A percentile compares a stretch with the other conserved stretches of the same genome.
Conservation (phyloP, 139 green algal genomes). For the Nannochloris sp. region DNA sequence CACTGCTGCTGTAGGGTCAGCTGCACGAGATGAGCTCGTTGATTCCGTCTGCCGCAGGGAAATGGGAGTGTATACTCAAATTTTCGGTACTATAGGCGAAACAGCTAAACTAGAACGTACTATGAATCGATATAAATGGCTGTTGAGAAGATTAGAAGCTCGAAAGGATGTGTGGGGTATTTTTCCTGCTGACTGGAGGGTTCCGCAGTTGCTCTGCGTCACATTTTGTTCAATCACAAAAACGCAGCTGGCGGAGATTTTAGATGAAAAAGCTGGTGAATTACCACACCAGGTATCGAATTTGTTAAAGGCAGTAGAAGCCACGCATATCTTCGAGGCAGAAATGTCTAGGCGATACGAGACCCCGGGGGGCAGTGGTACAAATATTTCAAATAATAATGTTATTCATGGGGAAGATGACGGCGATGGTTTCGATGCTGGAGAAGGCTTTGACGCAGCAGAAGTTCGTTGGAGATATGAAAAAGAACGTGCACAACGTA, state of each 20-base stretch:
- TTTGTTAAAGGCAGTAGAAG: slow-evolving; percentile 83
- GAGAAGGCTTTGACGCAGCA: slow-evolving; percentile 35
- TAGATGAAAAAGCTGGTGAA: slow-evolving; percentile 45
- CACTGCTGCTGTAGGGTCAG: slow-evolving; percentile 74
- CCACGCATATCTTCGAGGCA: slow-evolving; percentile 93
- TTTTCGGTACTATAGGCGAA: slow-evolving; percentile 69
- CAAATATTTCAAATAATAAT: too few species aligned
- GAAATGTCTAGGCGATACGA: slow-evolving; percentile 84
- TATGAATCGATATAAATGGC: slow-evolving; percentile 83
- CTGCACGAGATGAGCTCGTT: slow-evolving; percentile 84
- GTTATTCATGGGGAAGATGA: slow-evolving; percentile 10
- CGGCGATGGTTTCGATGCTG: slow-evolving; percentile 21
- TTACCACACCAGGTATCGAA: slow-evolving; percentile 57
- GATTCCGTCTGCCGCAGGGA: slow-evolving; percentile 80
- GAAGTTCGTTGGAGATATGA: slow-evolving; percentile 4
- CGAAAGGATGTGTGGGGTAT: slow-evolving; percentile 70
- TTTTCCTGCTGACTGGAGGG: slow-evolving; percentile 83
- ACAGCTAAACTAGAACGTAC: slow-evolving; percentile 79
- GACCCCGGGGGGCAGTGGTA: neutral
- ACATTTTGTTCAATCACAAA: slow-evolving; percentile 95
- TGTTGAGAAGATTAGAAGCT: slow-evolving; percentile 36
- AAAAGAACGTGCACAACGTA: neutral
- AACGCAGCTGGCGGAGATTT: slow-evolving; percentile 73
- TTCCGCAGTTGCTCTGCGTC: slow-evolving; percentile 82
- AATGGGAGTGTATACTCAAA: slow-evolving; percentile 79